Base-by-base conservation (phyloP, 495 filamentous ascomycete genomes). In the Penicillium nucicola region DNA sequence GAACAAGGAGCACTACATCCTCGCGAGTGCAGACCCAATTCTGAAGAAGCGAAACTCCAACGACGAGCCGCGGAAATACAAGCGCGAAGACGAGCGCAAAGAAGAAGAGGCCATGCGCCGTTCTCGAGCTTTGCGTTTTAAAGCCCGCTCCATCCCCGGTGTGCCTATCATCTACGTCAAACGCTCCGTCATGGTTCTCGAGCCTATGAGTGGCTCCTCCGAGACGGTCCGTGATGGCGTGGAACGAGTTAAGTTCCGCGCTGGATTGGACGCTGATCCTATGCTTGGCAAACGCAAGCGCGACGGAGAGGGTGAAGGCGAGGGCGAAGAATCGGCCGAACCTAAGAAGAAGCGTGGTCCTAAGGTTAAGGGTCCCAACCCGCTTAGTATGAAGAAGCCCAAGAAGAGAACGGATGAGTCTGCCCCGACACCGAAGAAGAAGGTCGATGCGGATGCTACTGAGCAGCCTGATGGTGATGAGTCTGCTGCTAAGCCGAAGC, bases 1-100 rank as follows among this genome's bases (percentile, higher is more conserved):
- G 58, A 99, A 99, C 64, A 95, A 92, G 62, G 84, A 96, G 62
- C 79, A 91, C 42, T 97, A 97, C 67, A 85, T 91, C 17, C 85
- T 97, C 18, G 92, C 91, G 6, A 88, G 81, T 18, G 88, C 74
- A 6, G 74, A 76, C 30, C 67, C 72, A 4, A 43, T 59, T 2
- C 34, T 57, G 3, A 60, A 69, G 42, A 59, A 66, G 30, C 48
- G 42, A 22, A 60, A 57, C 31, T 53, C 57, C 15, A 57, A 46
- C 28, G 58, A 64, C 34, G 55, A 43, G 45, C 61, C 36, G 46
- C 60, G 52, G 48, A 65, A 50, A 60, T 62, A 37, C 48, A 67
- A 55, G 61, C 52, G 52, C 22, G 62, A 64, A 9, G 60, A 59
- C 1, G 56, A 65, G 28, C 56, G 56, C 30, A 44, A 68, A 57